phyloP scores from a whole-genome alignment of 768 basidiomycete genomes.

The Kwoniella botswanensis region DNA sequence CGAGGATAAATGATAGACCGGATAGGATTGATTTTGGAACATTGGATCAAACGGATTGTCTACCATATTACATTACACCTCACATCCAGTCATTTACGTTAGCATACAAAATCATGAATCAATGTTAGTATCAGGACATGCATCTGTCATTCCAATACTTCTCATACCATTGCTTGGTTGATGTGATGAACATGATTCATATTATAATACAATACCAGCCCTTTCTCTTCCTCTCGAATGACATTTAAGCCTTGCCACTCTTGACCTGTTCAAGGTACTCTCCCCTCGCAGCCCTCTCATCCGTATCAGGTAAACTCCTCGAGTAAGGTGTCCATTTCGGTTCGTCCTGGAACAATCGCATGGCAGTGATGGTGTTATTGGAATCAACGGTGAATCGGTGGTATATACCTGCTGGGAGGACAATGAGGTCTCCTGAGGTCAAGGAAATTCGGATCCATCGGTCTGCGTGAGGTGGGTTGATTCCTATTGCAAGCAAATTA shows the following conservation, averaged over 20 bases:
- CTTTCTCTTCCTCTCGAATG: background rate
- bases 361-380: conserved; percentile 71
- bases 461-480: conserved; percentile 42
- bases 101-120: too few species aligned
- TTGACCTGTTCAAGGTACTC: conserved; percentile 43
- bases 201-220: background rate
- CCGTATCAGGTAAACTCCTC: conserved; percentile 63
- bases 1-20: too few species aligned
- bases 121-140: too few species aligned
- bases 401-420: conserved; percentile 85
- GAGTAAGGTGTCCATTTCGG: conserved; percentile 87
- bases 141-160: too few species aligned
- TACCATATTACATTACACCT: too few species aligned
- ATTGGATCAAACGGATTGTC: too few species aligned
- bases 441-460: conserved; percentile 81
- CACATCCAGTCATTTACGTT: too few species aligned
- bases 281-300: conserved; percentile 38
- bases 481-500: background rate
- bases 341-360: conserved; percentile 89
- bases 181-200: background rate
- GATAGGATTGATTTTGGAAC: too few species aligned
- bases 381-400: conserved; percentile 92
- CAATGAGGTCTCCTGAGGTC: conserved; percentile 77
- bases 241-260: background rate
- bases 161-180: too few species aligned